A percentile compares a stretch with the other conserved stretches of the same genome.
Conservation (phyloP, 441 rosid genomes). For the Gossypium trilobum region DNA sequence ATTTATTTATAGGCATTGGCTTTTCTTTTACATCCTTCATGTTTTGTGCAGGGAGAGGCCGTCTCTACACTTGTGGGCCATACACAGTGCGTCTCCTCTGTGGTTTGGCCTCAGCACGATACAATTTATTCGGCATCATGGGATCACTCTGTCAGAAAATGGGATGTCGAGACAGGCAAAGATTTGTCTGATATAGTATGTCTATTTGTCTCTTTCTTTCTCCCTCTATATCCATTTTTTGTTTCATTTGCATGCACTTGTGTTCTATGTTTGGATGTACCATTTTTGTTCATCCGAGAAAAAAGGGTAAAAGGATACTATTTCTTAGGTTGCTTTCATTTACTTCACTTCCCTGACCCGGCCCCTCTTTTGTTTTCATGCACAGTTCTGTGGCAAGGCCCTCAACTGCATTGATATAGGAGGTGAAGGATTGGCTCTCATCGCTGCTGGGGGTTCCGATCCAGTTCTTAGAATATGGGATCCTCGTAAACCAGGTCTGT, state of each 20-base stretch:
- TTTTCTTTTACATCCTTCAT: not conserved
- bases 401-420: constrained; percentile 76
- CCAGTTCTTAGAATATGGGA: constrained; percentile 92
- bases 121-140: constrained; percentile 81
- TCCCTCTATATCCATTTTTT: not conserved
- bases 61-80: constrained; percentile 74
- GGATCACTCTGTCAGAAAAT: constrained; percentile 82
- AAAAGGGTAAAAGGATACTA: not conserved
- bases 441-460: constrained; percentile 88
- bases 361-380: not conserved
- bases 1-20: not conserved
- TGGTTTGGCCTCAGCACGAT: constrained; percentile 68
- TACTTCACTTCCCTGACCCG: not conserved
- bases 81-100: constrained; percentile 72
- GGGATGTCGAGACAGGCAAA: constrained; percentile 89
- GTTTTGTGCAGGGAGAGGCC: constrained; percentile 57
- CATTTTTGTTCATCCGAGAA: not conserved
- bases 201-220: constrained; percentile 11
- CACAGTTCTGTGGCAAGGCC: constrained; percentile 76
- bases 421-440: constrained; percentile 81
- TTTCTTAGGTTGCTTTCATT: not conserved
- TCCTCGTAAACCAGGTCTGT: constrained; percentile 89
- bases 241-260: not conserved
- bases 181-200: constrained; percentile 58
- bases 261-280: not conserved